Base-by-base conservation (phyloP, 805 yeast species). In the Ogataea pignaliae region DNA sequence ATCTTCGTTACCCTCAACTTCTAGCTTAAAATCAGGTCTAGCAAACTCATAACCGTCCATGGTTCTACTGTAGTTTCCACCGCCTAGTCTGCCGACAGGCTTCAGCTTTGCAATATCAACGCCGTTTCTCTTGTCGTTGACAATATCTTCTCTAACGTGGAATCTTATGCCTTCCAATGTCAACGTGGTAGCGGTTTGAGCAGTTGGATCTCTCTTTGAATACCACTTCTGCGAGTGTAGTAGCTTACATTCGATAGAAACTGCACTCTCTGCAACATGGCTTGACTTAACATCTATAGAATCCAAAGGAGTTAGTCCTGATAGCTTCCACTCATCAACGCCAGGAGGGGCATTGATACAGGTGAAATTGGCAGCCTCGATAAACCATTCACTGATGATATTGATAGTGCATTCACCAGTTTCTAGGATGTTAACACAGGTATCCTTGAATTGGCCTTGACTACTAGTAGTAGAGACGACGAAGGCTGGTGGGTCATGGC, bases 261-360 rank as follows among this genome's bases (percentile, higher is more conserved):
- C 79, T 5, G 79, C 83, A 37, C 80, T 71, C 48, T 81, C 86
- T 0, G 78, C 79, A 5, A 81, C 86, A 52, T 73, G 78, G 8
- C 78, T 69, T 0, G 85, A 74, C 40, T 65, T 70, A 35, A 81
- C 85, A 10, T 60, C 54, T 0, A 53, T 52, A 0, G 83, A 74
- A 3, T 62, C 53, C 12, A 59, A 48, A 3, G 75, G 76, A 1
- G 81, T 76, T 45, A 81, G 63, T 0, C 85, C 85, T 16, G 73
- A 55, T 34, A 76, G 56, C 43, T 71, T 65, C 79, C 82, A 81
- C 57, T 81, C 87, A 48, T 73, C 75, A 13, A 72, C 66, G 3
- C 64, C 76, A 0, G 55, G 37, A 3, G 85, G 85, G 1, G 79
- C 70, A 48, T 70, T 61, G 28, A 65, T 67, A 15, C 73, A 61